These are phyloP conservation scores for Verticillium klebahnii DNA, from an alignment of 2,329 filamentous ascomycete genomes.

Conservation along the genomic window DNA sequence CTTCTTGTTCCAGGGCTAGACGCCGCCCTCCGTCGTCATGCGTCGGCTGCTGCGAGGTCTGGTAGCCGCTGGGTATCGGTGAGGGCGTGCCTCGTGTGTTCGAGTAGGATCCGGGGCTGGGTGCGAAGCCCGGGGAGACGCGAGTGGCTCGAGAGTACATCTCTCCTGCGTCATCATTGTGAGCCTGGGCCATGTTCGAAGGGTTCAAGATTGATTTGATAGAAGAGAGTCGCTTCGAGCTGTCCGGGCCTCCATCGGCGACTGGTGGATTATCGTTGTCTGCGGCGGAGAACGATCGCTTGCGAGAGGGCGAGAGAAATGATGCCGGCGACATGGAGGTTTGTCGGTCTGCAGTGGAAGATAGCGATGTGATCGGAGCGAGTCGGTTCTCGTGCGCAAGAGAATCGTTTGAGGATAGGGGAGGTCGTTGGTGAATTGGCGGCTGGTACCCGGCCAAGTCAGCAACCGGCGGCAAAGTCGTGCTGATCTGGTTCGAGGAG, in stretches of 20 bases:
- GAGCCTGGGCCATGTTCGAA: constrained; percentile 17
- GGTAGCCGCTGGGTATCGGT: constrained; percentile 17
- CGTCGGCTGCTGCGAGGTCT: constrained; percentile 21
- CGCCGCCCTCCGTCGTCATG: constrained; percentile 42
- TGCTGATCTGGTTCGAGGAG: constrained; percentile 33
- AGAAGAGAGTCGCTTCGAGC: constrained; percentile 62
- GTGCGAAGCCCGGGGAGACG: constrained; percentile 37
- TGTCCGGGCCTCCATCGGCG: constrained; percentile 37
- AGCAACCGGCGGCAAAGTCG: constrained; percentile 26
- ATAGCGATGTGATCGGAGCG: constrained; percentile 48
- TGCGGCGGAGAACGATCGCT: constrained; percentile 62
- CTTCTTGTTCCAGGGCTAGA: constrained; percentile 65
- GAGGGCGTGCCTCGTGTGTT: constrained; percentile 19
- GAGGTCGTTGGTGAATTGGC: constrained; percentile 29
- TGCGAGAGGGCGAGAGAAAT: constrained; percentile 55
- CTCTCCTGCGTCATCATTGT: constrained; percentile 28
- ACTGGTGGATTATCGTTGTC: constrained; percentile 43
- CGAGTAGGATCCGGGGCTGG: constrained; percentile 35
- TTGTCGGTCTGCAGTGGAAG: constrained; percentile 42
- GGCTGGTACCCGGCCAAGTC: constrained; percentile 50
- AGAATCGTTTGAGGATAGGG: constrained; percentile 32
- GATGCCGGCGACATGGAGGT: constrained; percentile 57
- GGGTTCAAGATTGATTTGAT: constrained; percentile 75
- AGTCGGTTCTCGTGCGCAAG: constrained; percentile 54
- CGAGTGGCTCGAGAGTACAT: constrained; percentile 37